These are phyloP conservation scores for Geotrichum restrictum DNA, from an alignment of 1,139 yeast genomes.

Conservation along the genomic window DNA sequence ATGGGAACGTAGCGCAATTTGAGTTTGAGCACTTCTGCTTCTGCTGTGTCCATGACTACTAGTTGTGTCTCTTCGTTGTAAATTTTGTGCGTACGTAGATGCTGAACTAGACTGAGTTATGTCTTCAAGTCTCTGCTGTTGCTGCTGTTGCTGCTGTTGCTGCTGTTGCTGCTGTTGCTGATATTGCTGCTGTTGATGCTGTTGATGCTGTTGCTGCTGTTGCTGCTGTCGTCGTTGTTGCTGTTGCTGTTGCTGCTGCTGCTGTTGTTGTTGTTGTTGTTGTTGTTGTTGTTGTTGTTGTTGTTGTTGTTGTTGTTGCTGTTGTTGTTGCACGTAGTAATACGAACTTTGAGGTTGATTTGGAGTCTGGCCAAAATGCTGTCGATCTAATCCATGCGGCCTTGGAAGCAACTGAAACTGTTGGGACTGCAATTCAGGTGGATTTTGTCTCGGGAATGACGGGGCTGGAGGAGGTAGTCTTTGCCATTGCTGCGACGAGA, in stretches of 20 bases:
- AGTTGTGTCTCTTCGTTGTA: slow-evolving; percentile 2
- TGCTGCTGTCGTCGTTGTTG: slow-evolving; percentile 2
- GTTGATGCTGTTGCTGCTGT: slow-evolving; percentile 3
- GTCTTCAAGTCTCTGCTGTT: not conserved
- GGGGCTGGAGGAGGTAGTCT: not conserved
- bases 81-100: not conserved
- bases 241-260: slow-evolving; percentile 7
- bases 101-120: no score
- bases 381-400: not conserved
- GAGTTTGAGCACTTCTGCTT: slow-evolving; percentile 14
- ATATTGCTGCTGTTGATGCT: slow-evolving; percentile 8
- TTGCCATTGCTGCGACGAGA: not conserved
- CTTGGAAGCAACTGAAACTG: not conserved
- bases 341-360: not conserved
- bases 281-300: not conserved
- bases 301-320: not conserved
- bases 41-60: slow-evolving; percentile 14
- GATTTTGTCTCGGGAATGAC: not conserved
- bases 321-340: not conserved
- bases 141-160: slow-evolving; percentile 3
- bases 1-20: slow-evolving; percentile 8
- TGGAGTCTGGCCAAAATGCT: not conserved
- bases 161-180: slow-evolving; percentile 2
- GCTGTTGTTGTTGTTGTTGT: no score
- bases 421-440: not conserved